Conservation (phyloP, 225 moss, liverwort and hornwort species). For the Pseudoscleropodium purum region DNA sequence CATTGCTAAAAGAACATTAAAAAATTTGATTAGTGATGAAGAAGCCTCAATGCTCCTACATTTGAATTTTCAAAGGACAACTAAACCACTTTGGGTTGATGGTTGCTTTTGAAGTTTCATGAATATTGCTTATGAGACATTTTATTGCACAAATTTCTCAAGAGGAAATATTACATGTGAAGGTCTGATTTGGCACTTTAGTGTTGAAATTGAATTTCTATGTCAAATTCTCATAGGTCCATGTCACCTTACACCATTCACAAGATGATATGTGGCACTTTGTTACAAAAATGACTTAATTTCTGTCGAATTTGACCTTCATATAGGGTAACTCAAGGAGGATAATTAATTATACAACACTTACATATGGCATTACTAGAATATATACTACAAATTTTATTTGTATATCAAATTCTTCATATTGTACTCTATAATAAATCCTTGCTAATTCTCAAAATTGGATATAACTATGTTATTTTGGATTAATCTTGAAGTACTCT, state of each 20-base stretch:
- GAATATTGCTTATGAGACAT: not conserved
- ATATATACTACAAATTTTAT: not conserved
- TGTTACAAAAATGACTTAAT: no score
- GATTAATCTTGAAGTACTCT: rapidly evolving
- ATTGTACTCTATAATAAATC: not conserved
- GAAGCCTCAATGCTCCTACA: not conserved
- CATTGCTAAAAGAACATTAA: no score
- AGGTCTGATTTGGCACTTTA: no score
- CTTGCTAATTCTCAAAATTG: not conserved
- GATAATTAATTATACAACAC: not conserved
- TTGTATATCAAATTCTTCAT: not conserved
- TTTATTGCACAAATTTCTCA: not conserved
- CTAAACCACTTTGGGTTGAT: not conserved
- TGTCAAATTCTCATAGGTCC: no score
- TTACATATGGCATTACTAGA: not conserved
- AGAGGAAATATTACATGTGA: not conserved
- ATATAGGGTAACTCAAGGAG: not conserved
- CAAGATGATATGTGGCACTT: no score
- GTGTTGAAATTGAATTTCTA: no score
- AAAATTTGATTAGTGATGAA: not conserved
- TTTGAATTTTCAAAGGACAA: not conserved
- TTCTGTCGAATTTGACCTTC: no score
- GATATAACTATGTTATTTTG: not conserved
- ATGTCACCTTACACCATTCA: no score
- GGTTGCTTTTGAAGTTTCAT: not conserved